Evolutionary conservation across 176 grass and related monocot genomes (phyloP).

Genomic region (Musa acuminata): DNA sequence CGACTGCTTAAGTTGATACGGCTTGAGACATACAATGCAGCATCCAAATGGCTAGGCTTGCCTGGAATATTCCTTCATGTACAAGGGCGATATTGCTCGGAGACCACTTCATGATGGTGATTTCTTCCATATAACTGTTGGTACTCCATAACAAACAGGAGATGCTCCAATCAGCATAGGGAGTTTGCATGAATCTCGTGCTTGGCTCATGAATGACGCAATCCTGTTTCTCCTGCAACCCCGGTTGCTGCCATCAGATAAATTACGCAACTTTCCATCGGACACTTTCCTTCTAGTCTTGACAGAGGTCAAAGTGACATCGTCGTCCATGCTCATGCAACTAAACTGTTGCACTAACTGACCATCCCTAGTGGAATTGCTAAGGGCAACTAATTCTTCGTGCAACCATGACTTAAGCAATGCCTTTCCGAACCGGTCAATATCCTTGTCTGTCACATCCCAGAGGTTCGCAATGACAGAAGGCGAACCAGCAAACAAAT

Average conservation of each 20-base stretch:
- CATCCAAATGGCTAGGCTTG: no score
- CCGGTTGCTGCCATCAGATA: constrained; percentile 16
- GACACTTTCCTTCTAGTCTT: constrained; percentile 35
- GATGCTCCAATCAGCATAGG: constrained; percentile 55
- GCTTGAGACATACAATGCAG: no score
- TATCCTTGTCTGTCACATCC: constrained; percentile 78
- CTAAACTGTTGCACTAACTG: constrained; percentile 30
- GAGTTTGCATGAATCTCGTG: constrained; percentile 58
- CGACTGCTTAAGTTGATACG: background rate
- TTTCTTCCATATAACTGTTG: constrained; percentile 54
- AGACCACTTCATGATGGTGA: background rate
- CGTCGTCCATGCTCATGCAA: constrained; percentile 30
- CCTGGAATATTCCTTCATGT: no score
- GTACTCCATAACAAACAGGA: constrained; percentile 91
- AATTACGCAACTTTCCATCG: constrained; percentile 11
- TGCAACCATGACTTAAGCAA: constrained; percentile 73
- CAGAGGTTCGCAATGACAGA: constrained; percentile 66
- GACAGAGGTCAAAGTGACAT: constrained; percentile 8
- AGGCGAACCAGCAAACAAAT: constrained; percentile 75
- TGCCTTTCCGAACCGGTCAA: constrained; percentile 64
- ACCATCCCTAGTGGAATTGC: constrained; percentile 33
- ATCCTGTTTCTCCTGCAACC: constrained; percentile 39
- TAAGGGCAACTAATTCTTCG: constrained; percentile 12
- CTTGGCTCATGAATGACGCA: constrained; percentile 53
- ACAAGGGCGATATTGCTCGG: background rate